Evolutionary conservation across 2,329 filamentous ascomycete genomes (phyloP), one percentile per base, ranked within the genome.

Genomic region (Fusarium musae): DNA sequence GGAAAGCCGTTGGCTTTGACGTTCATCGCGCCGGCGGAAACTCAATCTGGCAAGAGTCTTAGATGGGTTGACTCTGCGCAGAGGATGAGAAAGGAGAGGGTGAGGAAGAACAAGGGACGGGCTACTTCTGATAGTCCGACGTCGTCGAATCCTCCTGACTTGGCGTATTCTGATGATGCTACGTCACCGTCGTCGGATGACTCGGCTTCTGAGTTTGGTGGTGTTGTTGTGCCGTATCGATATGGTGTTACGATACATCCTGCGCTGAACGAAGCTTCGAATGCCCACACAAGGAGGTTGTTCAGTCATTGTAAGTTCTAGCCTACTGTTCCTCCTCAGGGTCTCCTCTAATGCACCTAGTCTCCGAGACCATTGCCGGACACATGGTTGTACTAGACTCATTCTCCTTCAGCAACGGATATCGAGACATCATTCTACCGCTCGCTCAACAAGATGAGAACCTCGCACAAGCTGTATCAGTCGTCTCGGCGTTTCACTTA

Each of bases 361-460:
- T 84, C 49, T 81, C 82, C 8, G 75, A 81, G 23, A 78, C 63
- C 16, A 79, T 84, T 15, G 82, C 83, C 1, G 79, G 81, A 2
- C 78, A 80, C 26, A 84, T 84, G 83, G 82, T 84, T 2, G 79
- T 84, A 0, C 68, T 83, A 15, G 83, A 84, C 60, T 77, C 71
- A 9, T 54, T 47, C 23, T 32, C 30, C 10, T 49, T 74, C 1
- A 75, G 66, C 13, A 84, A 84, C 42, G 83, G 82, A 19, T 84
- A 84, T 46, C 76, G 83, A 30, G 75, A 83, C 10, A 62, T 83
- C 16, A 78, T 84, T 11, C 74, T 84, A 5, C 82, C 83, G 5
- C 79, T 84, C n/a, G 83, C 83, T 1, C 77, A 79, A 15, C 78
- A 84, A 26, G 78, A 84, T 23, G 73, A 79, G 2, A 73, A 81